phyloP scores from a whole-genome alignment of 257 asterid genomes.

The Nicotiana tabacum region DNA sequence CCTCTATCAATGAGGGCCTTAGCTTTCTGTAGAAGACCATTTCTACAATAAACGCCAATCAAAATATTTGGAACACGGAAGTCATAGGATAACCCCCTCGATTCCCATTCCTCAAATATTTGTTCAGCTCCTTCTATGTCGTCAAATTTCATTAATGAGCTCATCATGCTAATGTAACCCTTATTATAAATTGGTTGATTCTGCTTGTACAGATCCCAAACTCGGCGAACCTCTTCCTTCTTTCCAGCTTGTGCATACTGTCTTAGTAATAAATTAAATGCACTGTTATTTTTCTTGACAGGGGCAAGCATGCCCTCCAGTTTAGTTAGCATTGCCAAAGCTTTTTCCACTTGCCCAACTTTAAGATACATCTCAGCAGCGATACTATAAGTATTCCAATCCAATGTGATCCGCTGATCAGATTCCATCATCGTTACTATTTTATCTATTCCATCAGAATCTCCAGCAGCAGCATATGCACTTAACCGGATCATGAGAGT shows the following conservation, averaged over 20 bases:
- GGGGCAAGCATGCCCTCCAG: conserved; percentile 30
- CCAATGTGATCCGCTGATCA: conserved; percentile 14
- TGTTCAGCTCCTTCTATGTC: conserved; percentile 50
- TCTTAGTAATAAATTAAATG: conserved; percentile 30
- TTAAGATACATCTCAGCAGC: conserved; percentile 46
- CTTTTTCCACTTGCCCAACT: conserved; percentile 45
- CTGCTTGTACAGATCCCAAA: conserved; percentile 48
- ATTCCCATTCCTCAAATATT: conserved; percentile 61
- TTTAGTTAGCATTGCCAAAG: conserved; percentile 30
- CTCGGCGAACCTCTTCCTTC: conserved; percentile 38
- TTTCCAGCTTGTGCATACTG: conserved; percentile 52
- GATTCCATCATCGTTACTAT: conserved; percentile 40
- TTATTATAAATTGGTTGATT: conserved; percentile 31
- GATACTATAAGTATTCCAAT: conserved; percentile 31
- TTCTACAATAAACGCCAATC: conserved; percentile 47
- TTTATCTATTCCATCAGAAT: conserved; percentile 49
- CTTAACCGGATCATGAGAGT: conserved; percentile 38
- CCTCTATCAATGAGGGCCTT: conserved; percentile 38
- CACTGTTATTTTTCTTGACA: conserved; percentile 4
- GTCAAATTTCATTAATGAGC: conserved; percentile 36
- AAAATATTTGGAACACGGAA: conserved; percentile 55
- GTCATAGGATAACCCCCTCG: conserved; percentile 35
- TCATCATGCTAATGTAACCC: conserved; percentile 55
- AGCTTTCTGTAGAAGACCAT: conserved; percentile 47
- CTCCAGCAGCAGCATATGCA: conserved; percentile 45